Evolutionary conservation across 257 asterid genomes (phyloP), one percentile per base, ranked within the genome.

Genomic region (Phtheirospermum japonicum): DNA sequence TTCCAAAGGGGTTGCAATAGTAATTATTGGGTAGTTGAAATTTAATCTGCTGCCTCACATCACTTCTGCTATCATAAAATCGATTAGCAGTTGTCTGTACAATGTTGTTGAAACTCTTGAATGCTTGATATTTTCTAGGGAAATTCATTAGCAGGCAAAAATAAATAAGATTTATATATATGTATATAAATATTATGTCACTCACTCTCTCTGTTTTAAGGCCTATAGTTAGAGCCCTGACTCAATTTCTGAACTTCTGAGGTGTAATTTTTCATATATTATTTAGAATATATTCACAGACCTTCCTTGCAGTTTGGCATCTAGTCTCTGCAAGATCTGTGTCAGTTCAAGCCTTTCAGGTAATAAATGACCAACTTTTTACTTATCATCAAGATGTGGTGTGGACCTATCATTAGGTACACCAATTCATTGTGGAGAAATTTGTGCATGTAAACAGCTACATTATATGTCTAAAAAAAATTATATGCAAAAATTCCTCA

Each of bases 51-150:
- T 72, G 78, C 66, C 68, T 70, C 69, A 66, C 76, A 71, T 66
- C 64, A 39, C 73, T 50, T 64, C 45, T 62, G 55, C 76, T 76
- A 74, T 72, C 73, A 74, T 66, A 26, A 76, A 77, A 69, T 52
- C 28, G 63, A 63, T 70, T 57, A 56, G 71, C 75, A 70, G 66
- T 52, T 14, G 62, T 64, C 64, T 68, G 77, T 62, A 68, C 73
- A 69, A 70, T 76, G 77, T 76, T 71, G 81, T 79, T 75, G 82
- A 72, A 71, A 59, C 73, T 46, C 70, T 76, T 74, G 58, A 74
- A 70, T 66, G 75, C 79, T 72, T 66, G 43, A 64, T n/a, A n/a
- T 63, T 63, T 62, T 36, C 57, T 50, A 14, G 50, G 66, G 58
- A 4, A 64, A 34, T 0, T 16, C 52, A 11, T 43, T 43, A 11